Conservation (phyloP, 2,329 filamentous ascomycete species). For the Calonectria montana region DNA sequence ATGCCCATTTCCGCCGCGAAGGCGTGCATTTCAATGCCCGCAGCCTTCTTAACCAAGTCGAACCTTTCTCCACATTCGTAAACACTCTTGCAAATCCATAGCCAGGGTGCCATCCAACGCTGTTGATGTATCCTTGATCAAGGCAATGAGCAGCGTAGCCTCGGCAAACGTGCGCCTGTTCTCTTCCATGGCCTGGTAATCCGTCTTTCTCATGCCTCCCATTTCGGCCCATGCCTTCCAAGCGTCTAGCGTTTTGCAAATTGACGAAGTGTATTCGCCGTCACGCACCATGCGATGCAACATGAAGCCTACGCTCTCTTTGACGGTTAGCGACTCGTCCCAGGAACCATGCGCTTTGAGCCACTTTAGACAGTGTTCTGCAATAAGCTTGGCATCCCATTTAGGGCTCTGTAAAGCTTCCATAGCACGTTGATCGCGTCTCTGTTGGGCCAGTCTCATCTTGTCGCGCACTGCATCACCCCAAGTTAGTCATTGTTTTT, state of each 20-base stretch:
- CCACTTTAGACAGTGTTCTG: constrained; percentile 58
- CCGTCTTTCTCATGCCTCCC: constrained; percentile 62
- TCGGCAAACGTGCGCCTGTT: constrained; percentile 57
- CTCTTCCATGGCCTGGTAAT: constrained; percentile 54
- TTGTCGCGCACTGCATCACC: constrained; percentile 54
- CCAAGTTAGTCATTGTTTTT: constrained; percentile 9
- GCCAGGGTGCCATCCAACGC: constrained; percentile 61
- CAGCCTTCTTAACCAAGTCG: constrained; percentile 54
- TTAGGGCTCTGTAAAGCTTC: constrained; percentile 66
- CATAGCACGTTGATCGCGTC: constrained; percentile 57
- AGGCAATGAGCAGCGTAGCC: constrained; percentile 59
- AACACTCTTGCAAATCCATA: constrained; percentile 66
- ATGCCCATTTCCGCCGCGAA: neutral
- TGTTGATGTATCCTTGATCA: constrained; percentile 58
- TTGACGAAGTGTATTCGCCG: constrained; percentile 51
- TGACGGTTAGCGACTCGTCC: constrained; percentile 43
- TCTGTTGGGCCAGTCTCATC: constrained; percentile 52
- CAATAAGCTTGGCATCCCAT: constrained; percentile 62
- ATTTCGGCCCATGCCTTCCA: constrained; percentile 68
- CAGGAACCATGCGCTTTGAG: constrained; percentile 48
- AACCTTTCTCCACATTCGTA: constrained; percentile 65
- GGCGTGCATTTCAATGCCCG: neutral
- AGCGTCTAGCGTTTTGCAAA: constrained; percentile 59
- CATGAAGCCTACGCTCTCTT: constrained; percentile 57
- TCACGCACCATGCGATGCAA: constrained; percentile 66